These are phyloP conservation scores for Poronia punctata DNA, from an alignment of 495 filamentous ascomycete species.

Conservation along the genomic window DNA sequence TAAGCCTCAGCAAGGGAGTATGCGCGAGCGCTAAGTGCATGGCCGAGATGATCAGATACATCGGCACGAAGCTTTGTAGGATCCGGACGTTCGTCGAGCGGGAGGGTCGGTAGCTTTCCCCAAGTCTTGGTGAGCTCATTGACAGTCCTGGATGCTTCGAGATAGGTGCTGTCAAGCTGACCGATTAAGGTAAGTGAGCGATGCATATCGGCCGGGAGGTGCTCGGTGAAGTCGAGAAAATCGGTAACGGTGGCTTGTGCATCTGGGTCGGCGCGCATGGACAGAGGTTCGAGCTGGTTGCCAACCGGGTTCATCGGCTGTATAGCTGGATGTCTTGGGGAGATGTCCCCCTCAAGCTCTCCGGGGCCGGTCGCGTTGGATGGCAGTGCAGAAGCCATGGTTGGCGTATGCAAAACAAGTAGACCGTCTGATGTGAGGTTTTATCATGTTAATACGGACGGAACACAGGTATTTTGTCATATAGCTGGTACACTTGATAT, in stretches of 20 bases:
- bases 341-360: slow-evolving; percentile 32
- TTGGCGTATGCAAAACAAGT: background rate
- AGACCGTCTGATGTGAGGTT: background rate
- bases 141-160: slow-evolving; percentile 56
- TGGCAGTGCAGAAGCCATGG: slow-evolving; percentile 20
- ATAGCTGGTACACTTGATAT: background rate
- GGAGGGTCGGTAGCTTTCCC: slow-evolving; percentile 58
- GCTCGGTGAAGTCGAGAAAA: slow-evolving; percentile 94
- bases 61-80: slow-evolving; percentile 57
- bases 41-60: slow-evolving; percentile 67
- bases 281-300: slow-evolving; percentile 26
- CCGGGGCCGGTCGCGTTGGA: slow-evolving; percentile 16
- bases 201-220: slow-evolving; percentile 85
- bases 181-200: slow-evolving; percentile 85
- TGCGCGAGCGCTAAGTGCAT: slow-evolving; percentile 67
- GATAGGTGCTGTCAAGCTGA: slow-evolving; percentile 69
- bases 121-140: slow-evolving; percentile 69
- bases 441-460: slow-evolving; percentile 5
- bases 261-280: slow-evolving; percentile 66
- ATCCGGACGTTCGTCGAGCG: slow-evolving; percentile 38
- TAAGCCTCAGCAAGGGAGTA: slow-evolving; percentile 76
- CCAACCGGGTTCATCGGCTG: slow-evolving; percentile 22
- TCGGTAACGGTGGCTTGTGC: slow-evolving; percentile 91
- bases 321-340: slow-evolving; percentile 26
- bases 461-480: background rate